Percentiles rank a stretch among this genome's conserved stretches.
Evolutionary conservation across 371 early-diverging fungal genomes (phyloP).

Genomic region (Syncephalastrum sp.): DNA sequence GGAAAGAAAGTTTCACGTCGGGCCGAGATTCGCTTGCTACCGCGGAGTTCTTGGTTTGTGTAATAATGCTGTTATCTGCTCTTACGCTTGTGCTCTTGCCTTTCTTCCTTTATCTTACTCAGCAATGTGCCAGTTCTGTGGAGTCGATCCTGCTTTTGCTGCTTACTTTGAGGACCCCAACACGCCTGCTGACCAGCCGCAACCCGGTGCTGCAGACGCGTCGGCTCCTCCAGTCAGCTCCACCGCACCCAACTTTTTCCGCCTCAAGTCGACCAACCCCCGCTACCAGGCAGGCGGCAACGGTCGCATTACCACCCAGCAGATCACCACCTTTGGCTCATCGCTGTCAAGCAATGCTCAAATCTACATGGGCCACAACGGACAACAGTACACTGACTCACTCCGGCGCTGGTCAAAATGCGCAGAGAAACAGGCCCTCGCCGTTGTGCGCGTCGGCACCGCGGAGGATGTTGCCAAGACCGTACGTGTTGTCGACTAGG

Average conservation of each 20-base stretch:
- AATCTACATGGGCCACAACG: constrained; percentile 21
- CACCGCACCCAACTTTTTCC: constrained; percentile 28
- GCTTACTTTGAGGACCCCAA: constrained; percentile 20
- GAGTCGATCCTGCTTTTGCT: constrained; percentile 31
- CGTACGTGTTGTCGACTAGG: constrained; percentile 8
- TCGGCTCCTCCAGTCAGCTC: neutral
- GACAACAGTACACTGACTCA: constrained; percentile 19
- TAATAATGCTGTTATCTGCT: neutral
- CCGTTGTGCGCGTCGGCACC: constrained; percentile 20
- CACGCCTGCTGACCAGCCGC: constrained; percentile 2
- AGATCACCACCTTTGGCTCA: constrained; percentile 21
- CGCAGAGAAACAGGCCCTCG: constrained; percentile 23
- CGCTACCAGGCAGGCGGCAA: constrained; percentile 12
- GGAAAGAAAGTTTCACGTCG: too few species aligned
- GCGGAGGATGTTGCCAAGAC: constrained; percentile 32
- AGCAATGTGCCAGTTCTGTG: constrained; percentile 32
- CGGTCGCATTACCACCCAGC: constrained; percentile 20
- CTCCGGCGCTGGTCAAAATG: constrained; percentile 25
- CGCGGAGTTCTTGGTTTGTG: neutral
- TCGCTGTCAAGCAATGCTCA: constrained; percentile 21
- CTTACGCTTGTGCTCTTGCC: neutral
- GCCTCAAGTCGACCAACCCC: constrained; percentile 20
- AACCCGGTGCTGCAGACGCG: constrained; percentile 9
- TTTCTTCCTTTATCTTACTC: neutral
- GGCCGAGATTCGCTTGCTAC: too few species aligned